phyloP scores from a whole-genome alignment of 495 filamentous ascomycete genomes.

The Trichodelitschia bisporula region DNA sequence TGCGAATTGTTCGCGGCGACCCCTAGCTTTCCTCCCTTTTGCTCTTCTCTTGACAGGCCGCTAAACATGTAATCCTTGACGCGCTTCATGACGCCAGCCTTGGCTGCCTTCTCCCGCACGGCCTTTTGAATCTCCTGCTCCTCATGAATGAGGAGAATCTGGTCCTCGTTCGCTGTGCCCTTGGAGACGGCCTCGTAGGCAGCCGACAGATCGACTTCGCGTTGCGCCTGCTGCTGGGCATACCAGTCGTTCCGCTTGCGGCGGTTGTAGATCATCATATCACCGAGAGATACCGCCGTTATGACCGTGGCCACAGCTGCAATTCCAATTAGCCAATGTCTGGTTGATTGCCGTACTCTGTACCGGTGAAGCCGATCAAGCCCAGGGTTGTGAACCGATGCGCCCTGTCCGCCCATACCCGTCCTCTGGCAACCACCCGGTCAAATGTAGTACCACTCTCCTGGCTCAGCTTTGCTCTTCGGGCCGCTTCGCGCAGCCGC shows the following conservation, averaged over 20 bases:
- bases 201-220: conserved; percentile 7
- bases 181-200: conserved; percentile 8
- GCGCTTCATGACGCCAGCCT: no score
- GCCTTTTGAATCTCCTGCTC: not conserved
- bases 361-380: conserved; percentile 64
- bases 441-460: conserved; percentile 45
- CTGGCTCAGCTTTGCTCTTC: conserved; percentile 30
- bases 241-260: conserved; percentile 21
- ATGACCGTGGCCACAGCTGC: conserved; percentile 47
- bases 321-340: conserved; percentile 4
- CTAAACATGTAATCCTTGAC: no score
- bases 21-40: no score
- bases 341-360: conserved; percentile 7
- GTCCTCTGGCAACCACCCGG: conserved; percentile 35
- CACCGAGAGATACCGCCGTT: conserved; percentile 55
- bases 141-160: not conserved
- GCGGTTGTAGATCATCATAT: conserved; percentile 76
- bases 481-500: conserved; percentile 59
- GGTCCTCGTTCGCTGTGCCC: conserved; percentile 6
- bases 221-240: conserved; percentile 11
- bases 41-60: no score
- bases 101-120: no score
- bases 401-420: conserved; percentile 56
- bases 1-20: no score
- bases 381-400: conserved; percentile 53